A percentile compares a stretch with the other conserved stretches of the same genome.
These are phyloP conservation scores for Porphyra umbilicalis DNA, from an alignment of 31 red algal species.

Conservation along the genomic window DNA sequence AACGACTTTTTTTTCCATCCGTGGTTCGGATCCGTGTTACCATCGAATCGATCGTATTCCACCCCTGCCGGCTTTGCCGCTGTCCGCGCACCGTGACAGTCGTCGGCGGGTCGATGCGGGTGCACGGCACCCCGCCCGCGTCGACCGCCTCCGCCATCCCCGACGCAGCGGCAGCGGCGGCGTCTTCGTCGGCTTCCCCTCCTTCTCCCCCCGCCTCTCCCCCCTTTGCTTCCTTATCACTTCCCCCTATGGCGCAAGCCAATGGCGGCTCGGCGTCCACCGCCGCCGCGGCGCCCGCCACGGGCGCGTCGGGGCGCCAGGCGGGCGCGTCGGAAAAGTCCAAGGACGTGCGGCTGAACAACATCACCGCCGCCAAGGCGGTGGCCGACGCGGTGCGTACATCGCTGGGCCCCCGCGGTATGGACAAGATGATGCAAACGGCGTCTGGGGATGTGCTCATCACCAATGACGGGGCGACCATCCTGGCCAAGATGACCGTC, in stretches of 20 bases:
- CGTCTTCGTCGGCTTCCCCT: neutral
- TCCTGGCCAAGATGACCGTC: constrained; percentile 78
- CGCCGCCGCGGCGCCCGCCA: neutral
- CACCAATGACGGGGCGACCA: constrained; percentile 98
- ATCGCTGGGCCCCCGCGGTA: constrained; percentile 86
- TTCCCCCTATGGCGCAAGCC: neutral
- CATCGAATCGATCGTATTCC: neutral
- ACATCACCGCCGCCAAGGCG: constrained; percentile 91
- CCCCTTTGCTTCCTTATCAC: neutral
- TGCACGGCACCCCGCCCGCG: neutral
- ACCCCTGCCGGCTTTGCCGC: neutral
- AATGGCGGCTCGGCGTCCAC: neutral
- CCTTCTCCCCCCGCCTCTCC: neutral
- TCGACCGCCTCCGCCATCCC: neutral
- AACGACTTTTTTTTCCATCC: too few relatives aligned
- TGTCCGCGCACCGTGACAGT: neutral
- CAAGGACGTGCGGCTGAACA: constrained; percentile 80
- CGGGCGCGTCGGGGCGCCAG: neutral
- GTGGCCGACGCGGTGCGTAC: constrained; percentile 93
- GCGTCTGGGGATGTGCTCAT: constrained; percentile 80
- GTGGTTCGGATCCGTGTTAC: neutral
- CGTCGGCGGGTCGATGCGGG: neutral
- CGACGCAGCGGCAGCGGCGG: neutral
- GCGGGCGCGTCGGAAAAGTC: constrained; percentile 46
- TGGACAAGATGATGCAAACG: constrained; percentile 95